These are phyloP conservation scores for Exophiala mesophila DNA, from an alignment of 2,329 filamentous ascomycete genomes.

Conservation along the genomic window DNA sequence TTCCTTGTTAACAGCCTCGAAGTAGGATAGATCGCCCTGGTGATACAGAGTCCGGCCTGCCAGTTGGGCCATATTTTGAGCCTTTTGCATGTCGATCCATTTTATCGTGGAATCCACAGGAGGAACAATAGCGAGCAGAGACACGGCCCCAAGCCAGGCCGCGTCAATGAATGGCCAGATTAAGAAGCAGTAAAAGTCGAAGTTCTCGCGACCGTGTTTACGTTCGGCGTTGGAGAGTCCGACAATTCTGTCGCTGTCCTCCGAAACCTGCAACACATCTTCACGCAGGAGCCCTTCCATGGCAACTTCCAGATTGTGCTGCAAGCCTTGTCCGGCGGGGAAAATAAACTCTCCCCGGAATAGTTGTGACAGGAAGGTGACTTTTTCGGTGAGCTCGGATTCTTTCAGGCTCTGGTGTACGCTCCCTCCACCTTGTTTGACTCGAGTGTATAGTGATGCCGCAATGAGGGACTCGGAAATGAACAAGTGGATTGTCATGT, in stretches of 20 bases:
- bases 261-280: constrained; percentile 64
- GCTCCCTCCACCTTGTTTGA: constrained; percentile 86
- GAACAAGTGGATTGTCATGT: constrained; percentile 99
- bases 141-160: constrained; percentile 84
- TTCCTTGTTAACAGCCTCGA: constrained; percentile 97
- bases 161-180: constrained; percentile 98
- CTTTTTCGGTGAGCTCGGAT: constrained; percentile 67
- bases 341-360: constrained; percentile 98
- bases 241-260: constrained; percentile 57
- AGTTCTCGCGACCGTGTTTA: constrained; percentile 79
- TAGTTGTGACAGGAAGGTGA: constrained; percentile 80
- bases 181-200: constrained; percentile 97
- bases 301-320: constrained; percentile 74
- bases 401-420: constrained; percentile 74
- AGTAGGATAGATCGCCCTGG: constrained; percentile 94
- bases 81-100: constrained; percentile 74
- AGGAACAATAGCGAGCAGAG: constrained; percentile 78
- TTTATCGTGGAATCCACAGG: constrained; percentile 49
- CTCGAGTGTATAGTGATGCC: constrained; percentile 79
- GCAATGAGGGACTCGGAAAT: constrained; percentile 89
- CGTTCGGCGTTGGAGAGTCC: constrained; percentile 74
- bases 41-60: constrained; percentile 96
- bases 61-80: constrained; percentile 75
- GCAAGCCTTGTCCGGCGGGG: constrained; percentile 70
- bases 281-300: constrained; percentile 73